Base-by-base conservation (phyloP, 345 rosid genomes). In the Anacardium occidentale region DNA sequence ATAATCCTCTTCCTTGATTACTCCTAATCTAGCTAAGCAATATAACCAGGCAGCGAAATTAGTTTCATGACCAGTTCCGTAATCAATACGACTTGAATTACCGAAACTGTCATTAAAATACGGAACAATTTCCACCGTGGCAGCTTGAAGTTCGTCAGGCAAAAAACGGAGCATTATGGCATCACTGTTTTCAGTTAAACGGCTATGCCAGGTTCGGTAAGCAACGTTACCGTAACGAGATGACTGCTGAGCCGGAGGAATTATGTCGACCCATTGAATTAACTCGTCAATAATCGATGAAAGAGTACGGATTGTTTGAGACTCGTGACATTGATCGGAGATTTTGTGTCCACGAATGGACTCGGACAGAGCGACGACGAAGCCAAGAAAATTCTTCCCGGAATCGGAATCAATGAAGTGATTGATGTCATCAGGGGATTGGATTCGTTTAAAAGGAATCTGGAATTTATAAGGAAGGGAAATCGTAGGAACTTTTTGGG, bases 31-130 rank as follows among this genome's bases (percentile, higher is more conserved):
- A 3, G 97, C 97, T 82, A 95, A 85, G 78, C 99, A 92, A 76
- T 92, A 91, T 62, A 95, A 71, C 98, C 96, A 95, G 4, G 97
- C 97, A 3, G 89, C 91, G 29, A 95, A 95, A 76, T 92, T 92
- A 11, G 98, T 92, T 76, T 95, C 97, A 29, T 91, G 99, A 2
- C 98, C 98, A 0, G 97, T 92, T 2, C 99, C 97, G 64, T 85
- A 95, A 77, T 95, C 97, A 37, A 95, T 95, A 60, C 98, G 88
- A 66, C 91, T 92, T 1, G 82, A 71, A 81, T 95, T 95, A 3
- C 99, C 99, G 22, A 95, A 95, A 69, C 98, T 91, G 53, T 95
- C 99, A 2, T 80, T 79, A 74, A 95, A 91, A 80, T 92, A 95
- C 44, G 97, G 91, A 60, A 86, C 72, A 60, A 95, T 86, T 79